phyloP scores from a whole-genome alignment of 2,329 filamentous ascomycete species.

The Trichoderma asperellum region DNA sequence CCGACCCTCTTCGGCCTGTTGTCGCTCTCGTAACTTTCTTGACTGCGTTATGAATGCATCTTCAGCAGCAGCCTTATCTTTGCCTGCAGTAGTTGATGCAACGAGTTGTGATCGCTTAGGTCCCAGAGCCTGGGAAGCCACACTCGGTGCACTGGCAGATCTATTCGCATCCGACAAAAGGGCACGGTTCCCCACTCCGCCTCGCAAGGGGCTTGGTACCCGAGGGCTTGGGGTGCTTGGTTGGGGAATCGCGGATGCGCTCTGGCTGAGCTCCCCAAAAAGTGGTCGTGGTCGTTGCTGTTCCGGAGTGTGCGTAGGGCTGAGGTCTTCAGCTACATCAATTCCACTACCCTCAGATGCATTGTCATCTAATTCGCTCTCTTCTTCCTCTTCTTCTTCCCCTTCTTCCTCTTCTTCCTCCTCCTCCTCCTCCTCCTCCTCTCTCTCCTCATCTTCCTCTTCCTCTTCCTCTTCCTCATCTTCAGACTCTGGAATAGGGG shows the following conservation, averaged over 20 bases:
- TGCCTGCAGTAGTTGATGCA: slow-evolving; percentile 45
- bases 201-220: slow-evolving; percentile 72
- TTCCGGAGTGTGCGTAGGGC: slow-evolving; percentile 55
- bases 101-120: slow-evolving; percentile 45
- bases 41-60: slow-evolving; percentile 57
- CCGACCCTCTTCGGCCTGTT: slow-evolving; percentile 60
- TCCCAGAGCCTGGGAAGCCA: slow-evolving; percentile 59
- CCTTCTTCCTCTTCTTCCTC: neutral
- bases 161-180: slow-evolving; percentile 55
- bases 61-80: slow-evolving; percentile 44
- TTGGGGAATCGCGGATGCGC: slow-evolving; percentile 58
- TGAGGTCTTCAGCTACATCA: slow-evolving; percentile 67
- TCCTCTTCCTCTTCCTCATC: slow-evolving; percentile 42
- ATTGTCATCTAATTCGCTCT: slow-evolving; percentile 47
- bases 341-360: slow-evolving; percentile 64
- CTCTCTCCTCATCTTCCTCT: neutral
- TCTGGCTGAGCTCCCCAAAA: slow-evolving; percentile 59
- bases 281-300: slow-evolving; percentile 51
- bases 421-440: neutral
- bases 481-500: slow-evolving; percentile 46
- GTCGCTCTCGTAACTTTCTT: slow-evolving; percentile 56
- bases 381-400: slow-evolving; percentile 45
- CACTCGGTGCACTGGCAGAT: slow-evolving; percentile 64
- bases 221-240: slow-evolving; percentile 61
- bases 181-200: slow-evolving; percentile 56